These are phyloP conservation scores for Torulaspora delbrueckii DNA, from an alignment of 805 yeast genomes.

Conservation along the genomic window DNA sequence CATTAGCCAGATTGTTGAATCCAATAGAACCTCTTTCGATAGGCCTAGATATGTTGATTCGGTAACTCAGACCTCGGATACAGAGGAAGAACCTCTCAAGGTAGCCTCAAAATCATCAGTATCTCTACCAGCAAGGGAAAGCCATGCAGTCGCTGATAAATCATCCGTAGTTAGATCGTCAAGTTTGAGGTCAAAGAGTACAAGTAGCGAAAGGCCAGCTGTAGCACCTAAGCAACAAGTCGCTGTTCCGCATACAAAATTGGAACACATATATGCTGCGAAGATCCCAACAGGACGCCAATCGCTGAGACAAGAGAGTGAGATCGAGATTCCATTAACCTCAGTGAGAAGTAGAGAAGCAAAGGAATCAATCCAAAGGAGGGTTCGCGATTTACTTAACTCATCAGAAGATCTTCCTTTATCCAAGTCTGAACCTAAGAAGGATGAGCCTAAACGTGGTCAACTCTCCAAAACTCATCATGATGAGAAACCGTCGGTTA, in stretches of 20 bases:
- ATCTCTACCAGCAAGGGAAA: constrained; percentile 3
- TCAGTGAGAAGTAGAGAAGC: constrained; percentile 3
- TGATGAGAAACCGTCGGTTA: neutral
- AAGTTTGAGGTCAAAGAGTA: constrained; percentile 2
- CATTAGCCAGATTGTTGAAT: constrained; percentile 8
- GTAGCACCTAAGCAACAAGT: neutral
- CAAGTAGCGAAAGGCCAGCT: neutral
- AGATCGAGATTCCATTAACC: neutral
- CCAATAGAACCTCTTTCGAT: constrained; percentile 9
- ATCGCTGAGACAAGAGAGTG: neutral
- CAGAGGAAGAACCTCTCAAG: neutral
- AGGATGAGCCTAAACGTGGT: neutral
- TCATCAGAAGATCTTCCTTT: constrained; percentile 16
- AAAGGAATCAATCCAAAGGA: constrained; percentile 45
- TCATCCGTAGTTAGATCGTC: constrained; percentile 2
- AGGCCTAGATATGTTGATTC: constrained; percentile 16
- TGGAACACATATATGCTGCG: neutral
- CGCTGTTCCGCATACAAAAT: neutral
- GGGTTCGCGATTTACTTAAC: constrained; percentile 48
- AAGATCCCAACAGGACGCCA: neutral
- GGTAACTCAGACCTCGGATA: constrained; percentile 19
- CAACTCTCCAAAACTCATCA: neutral
- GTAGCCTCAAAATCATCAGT: neutral
- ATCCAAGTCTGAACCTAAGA: neutral
- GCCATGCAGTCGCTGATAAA: neutral